Base-by-base conservation (phyloP, 2,329 filamentous ascomycete genomes). In the Colletotrichum nymphaeae region DNA sequence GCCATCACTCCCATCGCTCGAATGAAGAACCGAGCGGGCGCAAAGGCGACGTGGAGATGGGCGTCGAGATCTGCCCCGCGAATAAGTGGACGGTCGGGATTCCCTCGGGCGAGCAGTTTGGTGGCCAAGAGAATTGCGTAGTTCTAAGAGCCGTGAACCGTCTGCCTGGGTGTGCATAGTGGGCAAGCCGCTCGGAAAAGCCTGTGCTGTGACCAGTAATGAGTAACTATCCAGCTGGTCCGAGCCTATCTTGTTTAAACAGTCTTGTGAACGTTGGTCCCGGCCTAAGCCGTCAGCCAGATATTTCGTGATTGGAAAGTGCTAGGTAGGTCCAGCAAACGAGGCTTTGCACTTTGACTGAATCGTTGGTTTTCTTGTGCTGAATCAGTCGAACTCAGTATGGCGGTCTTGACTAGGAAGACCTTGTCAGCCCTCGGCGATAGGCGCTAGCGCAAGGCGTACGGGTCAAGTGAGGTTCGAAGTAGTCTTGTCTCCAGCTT, bases 1-100 rank as follows among this genome's bases (percentile, higher is more conserved):
- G 70, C 59, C 66, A 63, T 69, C 66, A 69, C 53, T 56, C 70
- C 70, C 64, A 28, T 60, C 66, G 59, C 32, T 56, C 24, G 59
- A 52, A 64, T 24, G 37, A 60, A 37, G 26, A 56, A 49, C 63
- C 63, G 69, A 46, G 69, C 63, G 69, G 55, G 46, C 22, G 46
- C 68, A 62, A 67, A 37, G 46, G 16, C 22, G 46, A 49, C 24
- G 69, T 42, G 55, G 57, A 56, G 46, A 55, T 30, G 63, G 69
- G 55, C 30, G 62, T 55, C 62, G 28, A 65, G 32, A 52, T n/a
- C 30, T 56, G 69, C 35, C 63, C 63, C 46, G 42, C 59, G 16
- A 16, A 19, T 37, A 52, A 53, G 24, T 35, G 56, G 52, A 28
- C 28, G 49, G 69, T 11, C 58, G 14, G 32, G 32, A 12, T 8